phyloP scores from a whole-genome alignment of 257 asterid genomes.

The Primulina huaijiensis region DNA sequence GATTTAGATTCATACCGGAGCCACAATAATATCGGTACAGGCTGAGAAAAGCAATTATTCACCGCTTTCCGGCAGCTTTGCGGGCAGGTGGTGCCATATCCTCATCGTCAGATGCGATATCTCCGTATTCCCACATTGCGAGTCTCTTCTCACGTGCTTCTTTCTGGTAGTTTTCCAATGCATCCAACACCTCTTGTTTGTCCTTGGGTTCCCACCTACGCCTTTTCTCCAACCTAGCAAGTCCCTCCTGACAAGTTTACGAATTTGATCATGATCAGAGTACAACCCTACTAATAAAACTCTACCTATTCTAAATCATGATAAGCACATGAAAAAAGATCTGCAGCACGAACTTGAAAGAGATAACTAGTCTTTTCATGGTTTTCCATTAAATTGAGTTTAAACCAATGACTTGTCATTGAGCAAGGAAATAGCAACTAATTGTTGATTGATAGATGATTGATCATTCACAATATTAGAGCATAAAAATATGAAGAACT shows the following conservation, averaged over 20 bases:
- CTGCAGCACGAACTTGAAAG: not conserved
- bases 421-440: not conserved
- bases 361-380: not conserved
- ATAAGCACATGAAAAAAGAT: not conserved
- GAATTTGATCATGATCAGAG: not conserved
- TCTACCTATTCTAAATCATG: not conserved
- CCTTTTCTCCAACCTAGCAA: conserved; percentile 91
- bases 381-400: not conserved
- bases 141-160: conserved; percentile 71
- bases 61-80: conserved; percentile 83
- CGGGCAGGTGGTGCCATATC: conserved; percentile 57
- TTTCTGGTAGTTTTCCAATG: conserved; percentile 65
- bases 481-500: conserved; percentile 1
- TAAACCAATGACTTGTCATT: not conserved
- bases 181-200: conserved; percentile 59
- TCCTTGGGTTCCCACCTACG: conserved; percentile 70
- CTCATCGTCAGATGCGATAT: conserved; percentile 88
- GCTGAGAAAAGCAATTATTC: conserved; percentile 31
- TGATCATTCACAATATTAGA: not conserved
- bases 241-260: conserved; percentile 69
- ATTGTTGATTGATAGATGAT: not conserved
- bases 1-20: conserved; percentile 16
- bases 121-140: conserved; percentile 99
- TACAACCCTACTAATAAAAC: not conserved
- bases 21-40: conserved; percentile 30